phyloP scores from a whole-genome alignment of 1,139 yeast genomes.

The Blastobotrys proliferans region DNA sequence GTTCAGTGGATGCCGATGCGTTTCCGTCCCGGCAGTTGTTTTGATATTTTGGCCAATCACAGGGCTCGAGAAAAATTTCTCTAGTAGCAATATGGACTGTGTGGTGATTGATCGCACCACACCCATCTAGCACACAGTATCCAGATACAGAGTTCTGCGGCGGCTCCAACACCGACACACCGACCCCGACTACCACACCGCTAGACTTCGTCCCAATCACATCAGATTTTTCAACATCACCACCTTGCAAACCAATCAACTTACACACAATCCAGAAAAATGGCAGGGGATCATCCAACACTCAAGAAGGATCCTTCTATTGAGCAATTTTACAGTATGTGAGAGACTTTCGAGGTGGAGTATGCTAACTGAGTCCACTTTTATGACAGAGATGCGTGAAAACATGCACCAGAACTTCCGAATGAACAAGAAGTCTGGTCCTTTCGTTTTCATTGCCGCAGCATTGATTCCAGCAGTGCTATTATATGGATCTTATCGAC shows the following conservation, averaged over 20 bases:
- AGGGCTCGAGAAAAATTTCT: too few relatives aligned
- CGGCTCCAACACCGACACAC: too few relatives aligned
- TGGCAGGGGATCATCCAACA: slow-evolving; percentile 21
- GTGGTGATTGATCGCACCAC: too few relatives aligned
- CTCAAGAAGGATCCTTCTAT: slow-evolving; percentile 32
- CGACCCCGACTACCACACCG: too few relatives aligned
- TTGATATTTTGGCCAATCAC: too few relatives aligned
- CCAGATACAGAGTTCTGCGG: too few relatives aligned
- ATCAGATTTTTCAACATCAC: not conserved
- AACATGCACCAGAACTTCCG: slow-evolving; percentile 33
- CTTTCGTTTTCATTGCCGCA: slow-evolving; percentile 31
- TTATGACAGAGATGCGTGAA: slow-evolving; percentile 28
- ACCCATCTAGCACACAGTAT: too few relatives aligned
- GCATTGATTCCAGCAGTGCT: slow-evolving; percentile 34
- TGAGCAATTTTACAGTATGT: slow-evolving; percentile 33
- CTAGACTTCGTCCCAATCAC: too few relatives aligned
- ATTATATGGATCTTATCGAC: slow-evolving; percentile 29
- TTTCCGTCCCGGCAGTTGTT: too few relatives aligned
- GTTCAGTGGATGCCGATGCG: too few relatives aligned
- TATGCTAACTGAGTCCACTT: not conserved
- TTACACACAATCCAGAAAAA: slow-evolving; percentile 7
- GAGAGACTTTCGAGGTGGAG: slow-evolving; percentile 1
- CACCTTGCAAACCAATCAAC: not conserved
- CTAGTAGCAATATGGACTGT: too few relatives aligned
- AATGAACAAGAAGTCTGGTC: slow-evolving; percentile 31